Conservation (phyloP, 352 stramenopile genomes). For the Pythium oligandrum region DNA sequence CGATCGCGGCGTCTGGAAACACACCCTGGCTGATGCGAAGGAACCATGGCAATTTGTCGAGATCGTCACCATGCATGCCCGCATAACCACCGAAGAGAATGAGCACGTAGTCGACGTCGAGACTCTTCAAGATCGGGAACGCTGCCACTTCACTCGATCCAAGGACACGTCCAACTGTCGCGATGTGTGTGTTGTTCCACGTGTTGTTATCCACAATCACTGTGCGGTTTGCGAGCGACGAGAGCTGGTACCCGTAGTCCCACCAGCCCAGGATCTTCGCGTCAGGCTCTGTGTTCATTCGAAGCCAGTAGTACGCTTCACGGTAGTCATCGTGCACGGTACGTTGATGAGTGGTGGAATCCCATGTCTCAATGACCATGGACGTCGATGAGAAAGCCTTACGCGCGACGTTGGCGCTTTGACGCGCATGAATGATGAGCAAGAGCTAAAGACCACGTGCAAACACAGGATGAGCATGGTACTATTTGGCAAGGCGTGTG, state of each 20-base stretch:
- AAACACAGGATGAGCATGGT: constrained; percentile 2
- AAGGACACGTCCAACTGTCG: constrained; percentile 87
- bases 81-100: constrained; percentile 68
- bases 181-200: constrained; percentile 97
- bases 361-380: constrained; percentile 61
- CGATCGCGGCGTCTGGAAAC: constrained; percentile 76
- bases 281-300: constrained; percentile 58
- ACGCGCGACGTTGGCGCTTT: constrained; percentile 51
- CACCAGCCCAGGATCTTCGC: constrained; percentile 81
- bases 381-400: constrained; percentile 81
- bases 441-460: constrained; percentile 31
- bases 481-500: neutral
- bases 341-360: constrained; percentile 37
- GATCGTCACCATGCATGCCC: constrained; percentile 79
- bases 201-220: constrained; percentile 95
- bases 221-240: constrained; percentile 75
- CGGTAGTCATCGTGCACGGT: constrained; percentile 72
- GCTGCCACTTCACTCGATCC: constrained; percentile 62
- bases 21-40: constrained; percentile 89
- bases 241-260: constrained; percentile 87
- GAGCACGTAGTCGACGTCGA: constrained; percentile 80
- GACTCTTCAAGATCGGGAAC: constrained; percentile 61
- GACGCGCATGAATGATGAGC: constrained; percentile 58
- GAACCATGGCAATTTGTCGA: constrained; percentile 94
- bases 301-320: constrained; percentile 81